Percentiles rank a stretch among this genome's conserved stretches.
Conservation (phyloP, 345 rosid genomes). For the Moricandia arvensis region DNA sequence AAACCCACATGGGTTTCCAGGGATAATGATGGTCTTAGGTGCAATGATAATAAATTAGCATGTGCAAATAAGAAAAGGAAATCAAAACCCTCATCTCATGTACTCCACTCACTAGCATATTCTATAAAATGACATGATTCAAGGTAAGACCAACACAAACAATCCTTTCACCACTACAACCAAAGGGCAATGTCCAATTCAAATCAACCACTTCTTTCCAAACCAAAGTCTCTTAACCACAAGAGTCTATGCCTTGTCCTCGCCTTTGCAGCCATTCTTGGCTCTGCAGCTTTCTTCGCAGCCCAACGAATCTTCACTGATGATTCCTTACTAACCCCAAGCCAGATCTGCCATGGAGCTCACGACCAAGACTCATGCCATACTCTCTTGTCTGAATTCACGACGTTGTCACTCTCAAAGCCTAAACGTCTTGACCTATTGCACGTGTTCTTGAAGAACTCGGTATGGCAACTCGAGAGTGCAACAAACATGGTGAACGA, state of each 20-base stretch:
- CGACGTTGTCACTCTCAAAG: constrained; percentile 25
- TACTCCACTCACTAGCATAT: constrained; percentile 19
- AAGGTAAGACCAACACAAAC: constrained; percentile 19
- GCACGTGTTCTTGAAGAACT: constrained; percentile 42
- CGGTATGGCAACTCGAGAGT: constrained; percentile 28
- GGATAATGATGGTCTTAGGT: not conserved
- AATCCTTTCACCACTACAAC: constrained; percentile 17
- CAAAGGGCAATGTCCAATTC: constrained; percentile 25
- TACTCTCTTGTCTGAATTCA: constrained; percentile 41
- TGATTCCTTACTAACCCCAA: constrained; percentile 4
- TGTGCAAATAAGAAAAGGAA: constrained; percentile 11
- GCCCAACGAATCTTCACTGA: constrained; percentile 19
- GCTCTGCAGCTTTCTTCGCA: constrained; percentile 35
- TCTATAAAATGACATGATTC: constrained; percentile 30
- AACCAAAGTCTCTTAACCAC: constrained; percentile 36
- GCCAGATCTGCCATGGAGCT: constrained; percentile 43
- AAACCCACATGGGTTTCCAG: no score
- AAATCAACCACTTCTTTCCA: constrained; percentile 49
- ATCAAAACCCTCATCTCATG: not conserved
- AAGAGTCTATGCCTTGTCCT: constrained; percentile 41
- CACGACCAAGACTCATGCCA: constrained; percentile 46
- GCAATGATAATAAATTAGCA: not conserved
- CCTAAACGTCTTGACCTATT: constrained; percentile 37
- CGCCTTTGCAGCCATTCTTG: constrained; percentile 43
- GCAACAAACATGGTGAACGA: constrained; percentile 23